These are phyloP conservation scores for Aspergillus eucalypticola DNA, from an alignment of 2,329 filamentous ascomycete genomes.

Conservation along the genomic window DNA sequence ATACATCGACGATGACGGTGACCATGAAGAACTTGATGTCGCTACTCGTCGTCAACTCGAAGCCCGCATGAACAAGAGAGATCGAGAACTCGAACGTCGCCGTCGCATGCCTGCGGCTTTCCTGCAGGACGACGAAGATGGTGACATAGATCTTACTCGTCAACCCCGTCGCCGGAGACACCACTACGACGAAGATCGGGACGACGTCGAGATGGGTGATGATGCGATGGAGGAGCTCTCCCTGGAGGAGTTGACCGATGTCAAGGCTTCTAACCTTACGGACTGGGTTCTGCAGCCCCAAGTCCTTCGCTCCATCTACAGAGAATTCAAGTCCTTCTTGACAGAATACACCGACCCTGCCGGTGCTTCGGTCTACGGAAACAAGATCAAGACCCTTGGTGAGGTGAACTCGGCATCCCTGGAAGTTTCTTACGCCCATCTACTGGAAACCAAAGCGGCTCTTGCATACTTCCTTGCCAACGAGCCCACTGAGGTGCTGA, in stretches of 20 bases:
- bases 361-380: slow-evolving; percentile 90
- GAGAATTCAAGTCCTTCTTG: slow-evolving; percentile 96
- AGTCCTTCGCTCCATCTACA: slow-evolving; percentile 88
- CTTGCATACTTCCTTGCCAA: slow-evolving; percentile 96
- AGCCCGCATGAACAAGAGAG: slow-evolving; percentile 61
- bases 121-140: slow-evolving; percentile 74
- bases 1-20: slow-evolving; percentile 65
- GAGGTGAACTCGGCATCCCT: slow-evolving; percentile 95
- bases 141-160: slow-evolving; percentile 77
- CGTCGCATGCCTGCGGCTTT: slow-evolving; percentile 64
- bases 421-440: slow-evolving; percentile 92
- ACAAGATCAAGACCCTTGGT: slow-evolving; percentile 90
- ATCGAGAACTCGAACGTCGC: slow-evolving; percentile 60
- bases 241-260: slow-evolving; percentile 84
- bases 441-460: slow-evolving; percentile 87
- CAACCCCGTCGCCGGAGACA: slow-evolving; percentile 83
- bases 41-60: slow-evolving; percentile 62
- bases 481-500: slow-evolving; percentile 89
- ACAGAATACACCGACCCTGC: slow-evolving; percentile 92
- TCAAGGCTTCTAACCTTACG: slow-evolving; percentile 88
- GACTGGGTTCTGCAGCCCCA: slow-evolving; percentile 92
- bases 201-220: slow-evolving; percentile 83
- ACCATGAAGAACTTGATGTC: slow-evolving; percentile 63
- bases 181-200: slow-evolving; percentile 90
- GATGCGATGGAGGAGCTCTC: slow-evolving; percentile 96